Base-by-base conservation (phyloP, 208 protist genomes). In the Trypanosomatidae sp. region DNA sequence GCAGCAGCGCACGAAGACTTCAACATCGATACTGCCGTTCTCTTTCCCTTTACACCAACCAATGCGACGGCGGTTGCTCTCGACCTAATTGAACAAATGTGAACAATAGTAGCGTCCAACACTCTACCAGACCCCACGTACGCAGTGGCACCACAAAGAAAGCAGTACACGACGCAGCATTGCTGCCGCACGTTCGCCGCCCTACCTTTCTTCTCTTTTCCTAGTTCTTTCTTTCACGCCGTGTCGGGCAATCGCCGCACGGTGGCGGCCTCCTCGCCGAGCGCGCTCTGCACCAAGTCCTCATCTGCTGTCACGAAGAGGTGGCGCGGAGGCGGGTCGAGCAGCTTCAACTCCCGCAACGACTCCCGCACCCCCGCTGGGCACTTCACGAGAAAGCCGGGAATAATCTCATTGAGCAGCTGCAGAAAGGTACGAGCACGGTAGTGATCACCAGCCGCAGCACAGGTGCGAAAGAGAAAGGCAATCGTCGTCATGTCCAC, bases 321-420 rank as follows among this genome's bases (percentile, higher is more conserved):
- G 71, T 94, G 88, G 6, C 71, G 50, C 9, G 92, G 89, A 10
- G 86, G 76, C 1, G 69, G 70, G 22, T 79, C 68, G 12, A 95
- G 64, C 41, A 96, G 69, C 58, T 89, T 87, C 33, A 96, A 73
- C 76, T 86, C 82, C 22, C 77, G 79, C 53, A 96, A 79, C 2
- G 79, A 74, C 58, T 93, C 83, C 36, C 22, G 67, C 64, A 94
- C 84, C 43, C 76, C 69, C 8, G 56, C 30, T n/a, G 90, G 80
- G 28, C 85, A 85, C 64, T 92, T 91, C 2, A 93, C 65, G 12
- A 95, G 55, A 71, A 97, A 95, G 10, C 92, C 92, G 0, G 89
- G 90, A 22, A 93, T 83, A 28, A 91, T 84, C 53, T 97, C 92
- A 55, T 87, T 62, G 25, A 97, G 67, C 33, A 97, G 76, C 69